A percentile compares a stretch with the other conserved stretches of the same genome.
phyloP scores from a whole-genome alignment of 176 grass and related monocot species.

The Avena eriantha region DNA sequence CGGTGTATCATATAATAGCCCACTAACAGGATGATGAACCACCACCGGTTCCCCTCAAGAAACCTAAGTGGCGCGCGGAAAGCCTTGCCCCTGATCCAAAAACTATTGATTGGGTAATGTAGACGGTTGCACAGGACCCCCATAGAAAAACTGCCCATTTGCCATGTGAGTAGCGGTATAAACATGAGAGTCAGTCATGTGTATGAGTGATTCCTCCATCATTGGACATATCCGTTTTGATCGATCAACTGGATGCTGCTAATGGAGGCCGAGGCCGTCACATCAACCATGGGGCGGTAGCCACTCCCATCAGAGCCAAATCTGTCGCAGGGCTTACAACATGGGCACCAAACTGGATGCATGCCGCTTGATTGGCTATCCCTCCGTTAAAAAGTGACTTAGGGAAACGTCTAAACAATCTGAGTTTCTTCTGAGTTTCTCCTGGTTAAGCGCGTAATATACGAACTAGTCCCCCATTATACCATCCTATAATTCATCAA shows the following conservation, averaged over 20 bases:
- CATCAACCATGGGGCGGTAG: background rate
- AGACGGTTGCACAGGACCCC: background rate
- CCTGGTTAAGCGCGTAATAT: background rate
- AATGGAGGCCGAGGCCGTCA: background rate
- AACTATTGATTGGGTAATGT: background rate
- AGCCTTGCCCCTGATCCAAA: background rate
- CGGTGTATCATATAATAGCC: background rate
- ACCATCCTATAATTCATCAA: background rate
- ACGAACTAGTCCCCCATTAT: conserved; percentile 23
- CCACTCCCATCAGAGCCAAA: conserved; percentile 36
- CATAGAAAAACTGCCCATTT: conserved; percentile 12
- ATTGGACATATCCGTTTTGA: background rate
- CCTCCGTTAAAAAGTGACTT: background rate
- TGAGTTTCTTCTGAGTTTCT: background rate
- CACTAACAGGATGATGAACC: background rate
- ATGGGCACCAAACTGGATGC: background rate
- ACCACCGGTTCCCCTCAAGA: background rate
- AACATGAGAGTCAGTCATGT: background rate
- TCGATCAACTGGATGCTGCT: conserved; percentile 13
- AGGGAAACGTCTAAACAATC: conserved; percentile 11
- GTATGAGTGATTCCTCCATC: background rate
- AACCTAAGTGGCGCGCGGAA: background rate
- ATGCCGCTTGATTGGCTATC: background rate
- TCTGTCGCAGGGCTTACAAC: background rate
- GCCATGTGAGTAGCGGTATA: background rate